Evolutionary conservation across 2,329 filamentous ascomycete genomes (phyloP).

Genomic region (Ophiostoma montium): DNA sequence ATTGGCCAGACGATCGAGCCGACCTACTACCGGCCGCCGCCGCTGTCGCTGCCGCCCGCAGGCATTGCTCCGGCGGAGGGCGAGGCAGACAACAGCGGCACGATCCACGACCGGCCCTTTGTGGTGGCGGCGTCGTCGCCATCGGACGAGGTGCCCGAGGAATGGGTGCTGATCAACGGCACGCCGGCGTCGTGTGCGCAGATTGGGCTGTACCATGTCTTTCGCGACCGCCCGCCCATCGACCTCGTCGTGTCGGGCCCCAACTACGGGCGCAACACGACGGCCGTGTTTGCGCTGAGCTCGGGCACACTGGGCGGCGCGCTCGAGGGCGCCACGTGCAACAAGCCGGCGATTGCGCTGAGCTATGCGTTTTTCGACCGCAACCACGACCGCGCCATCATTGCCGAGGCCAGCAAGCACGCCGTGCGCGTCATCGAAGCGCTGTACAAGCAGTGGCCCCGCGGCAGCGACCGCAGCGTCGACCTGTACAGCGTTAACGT

Average conservation of each 20-base stretch:
- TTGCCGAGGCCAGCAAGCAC: constrained; percentile 61
- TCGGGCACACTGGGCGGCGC: constrained; percentile 67
- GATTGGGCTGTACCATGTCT: constrained; percentile 70
- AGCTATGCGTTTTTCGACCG: constrained; percentile 81
- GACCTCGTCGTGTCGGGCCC: constrained; percentile 69
- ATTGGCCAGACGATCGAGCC: constrained; percentile 80
- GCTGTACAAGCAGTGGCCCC: constrained; percentile 59
- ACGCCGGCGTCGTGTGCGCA: constrained; percentile 72
- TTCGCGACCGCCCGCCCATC: constrained; percentile 54
- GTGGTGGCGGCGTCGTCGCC: not conserved
- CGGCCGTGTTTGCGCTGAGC: constrained; percentile 63
- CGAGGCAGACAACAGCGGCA: constrained; percentile 40
- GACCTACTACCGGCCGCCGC: constrained; percentile 58
- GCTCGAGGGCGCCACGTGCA: constrained; percentile 61
- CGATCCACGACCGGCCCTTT: constrained; percentile 44
- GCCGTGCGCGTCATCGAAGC: constrained; percentile 67
- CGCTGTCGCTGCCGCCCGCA: constrained; percentile 20
- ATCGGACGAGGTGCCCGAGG: constrained; percentile 32
- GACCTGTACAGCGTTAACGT: constrained; percentile 91
- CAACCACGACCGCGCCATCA: constrained; percentile 70
- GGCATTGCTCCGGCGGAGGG: constrained; percentile 26
- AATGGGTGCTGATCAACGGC: constrained; percentile 71
- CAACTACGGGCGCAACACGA: constrained; percentile 74
- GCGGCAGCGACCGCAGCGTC: constrained; percentile 45
- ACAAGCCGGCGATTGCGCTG: constrained; percentile 60